phyloP scores from a whole-genome alignment of 805 yeast species.

The Zygotorulaspora chibaensis region DNA sequence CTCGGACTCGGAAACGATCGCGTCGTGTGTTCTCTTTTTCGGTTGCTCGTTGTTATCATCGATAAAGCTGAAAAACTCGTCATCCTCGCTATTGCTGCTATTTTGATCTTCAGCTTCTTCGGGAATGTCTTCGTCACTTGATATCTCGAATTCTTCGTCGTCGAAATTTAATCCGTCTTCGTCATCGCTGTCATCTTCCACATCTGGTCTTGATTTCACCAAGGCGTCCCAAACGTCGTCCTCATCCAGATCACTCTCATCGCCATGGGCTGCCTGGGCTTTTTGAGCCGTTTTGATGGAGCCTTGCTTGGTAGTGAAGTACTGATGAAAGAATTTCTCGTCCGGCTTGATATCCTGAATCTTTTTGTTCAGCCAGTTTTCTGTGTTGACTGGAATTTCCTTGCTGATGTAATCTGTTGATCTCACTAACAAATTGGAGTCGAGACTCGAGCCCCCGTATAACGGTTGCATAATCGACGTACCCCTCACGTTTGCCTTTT shows the following conservation, averaged over 20 bases:
- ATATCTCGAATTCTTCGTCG: slow-evolving; percentile 36
- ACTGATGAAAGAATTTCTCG: slow-evolving; percentile 83
- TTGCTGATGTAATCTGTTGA: slow-evolving; percentile 43
- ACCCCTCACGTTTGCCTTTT: slow-evolving; percentile 70
- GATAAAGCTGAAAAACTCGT: slow-evolving; percentile 29
- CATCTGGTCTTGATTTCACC: slow-evolving; percentile 68
- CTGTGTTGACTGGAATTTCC: slow-evolving; percentile 67
- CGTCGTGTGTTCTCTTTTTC: slow-evolving; percentile 33
- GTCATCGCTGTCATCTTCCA: slow-evolving; percentile 46
- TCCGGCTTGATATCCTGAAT: slow-evolving; percentile 72
- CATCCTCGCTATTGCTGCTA: slow-evolving; percentile 38
- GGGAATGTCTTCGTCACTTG: slow-evolving; percentile 21
- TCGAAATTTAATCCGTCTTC: slow-evolving; percentile 43
- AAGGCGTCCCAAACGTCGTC: slow-evolving; percentile 80
- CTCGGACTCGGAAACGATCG: slow-evolving; percentile 20
- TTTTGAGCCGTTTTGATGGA: slow-evolving; percentile 34
- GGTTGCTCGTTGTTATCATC: slow-evolving; percentile 37
- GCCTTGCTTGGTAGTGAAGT: slow-evolving; percentile 60
- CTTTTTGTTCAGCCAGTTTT: slow-evolving; percentile 72
- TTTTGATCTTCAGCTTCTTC: slow-evolving; percentile 24
- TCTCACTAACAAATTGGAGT: slow-evolving; percentile 62
- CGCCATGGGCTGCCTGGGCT: slow-evolving; percentile 35
- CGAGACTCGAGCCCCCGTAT: slow-evolving; percentile 64
- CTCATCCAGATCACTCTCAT: slow-evolving; percentile 48
- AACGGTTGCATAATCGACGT: slow-evolving; percentile 96